Evolutionary conservation across 805 yeast species (phyloP), one percentile per base, ranked within the genome.

Genomic region (Barnettozyma wickerhamii): DNA sequence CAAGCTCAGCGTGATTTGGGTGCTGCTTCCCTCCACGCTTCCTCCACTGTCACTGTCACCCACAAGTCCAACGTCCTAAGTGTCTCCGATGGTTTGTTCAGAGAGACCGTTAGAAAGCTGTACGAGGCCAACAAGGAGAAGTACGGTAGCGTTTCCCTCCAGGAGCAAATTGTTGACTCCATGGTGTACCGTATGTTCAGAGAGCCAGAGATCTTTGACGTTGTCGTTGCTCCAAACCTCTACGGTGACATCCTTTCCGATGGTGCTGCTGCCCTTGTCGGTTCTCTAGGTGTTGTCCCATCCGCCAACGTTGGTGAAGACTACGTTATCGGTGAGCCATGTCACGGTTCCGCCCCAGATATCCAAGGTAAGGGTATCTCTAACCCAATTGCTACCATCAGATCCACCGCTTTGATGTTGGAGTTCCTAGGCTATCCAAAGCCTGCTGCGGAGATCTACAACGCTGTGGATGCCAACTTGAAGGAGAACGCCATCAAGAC

Each of bases 161-260:
- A 85, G 63, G 98, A 93, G 71, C 99, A 93, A 72, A 91, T 93
- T 63, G 98, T 93, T 34, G 99, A 93, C 71, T 90, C 97, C 12
- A 93, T 93, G 99, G 99, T 93, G 43, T 93, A 93, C 79, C 79
- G 96, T 66, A 79, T 93, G 93, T 93, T 93, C 81, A 82, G 98
- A 68, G 97, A 93, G 68, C 99, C 99, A 39, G 89, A 88, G 60
- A 82, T 86, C 64, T 93, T 93, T 59, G 99, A 93, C 62, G 99
- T 93, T 49, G 93, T 93, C 29, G 99, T 93, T 40, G 99, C 98
- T 47, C 99, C 99, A 56, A 93, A 93, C 75, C 75, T 93, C 64
- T 93, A 93, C 66, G 99, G 99, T 64, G 99, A 93, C 66, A 89
- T 93, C 52, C 73, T 93, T 55, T 84, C 95, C 50, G 98, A 90